These are phyloP conservation scores for Cyanodermella asteris DNA, from an alignment of 2,329 filamentous ascomycete genomes.

Conservation along the genomic window DNA sequence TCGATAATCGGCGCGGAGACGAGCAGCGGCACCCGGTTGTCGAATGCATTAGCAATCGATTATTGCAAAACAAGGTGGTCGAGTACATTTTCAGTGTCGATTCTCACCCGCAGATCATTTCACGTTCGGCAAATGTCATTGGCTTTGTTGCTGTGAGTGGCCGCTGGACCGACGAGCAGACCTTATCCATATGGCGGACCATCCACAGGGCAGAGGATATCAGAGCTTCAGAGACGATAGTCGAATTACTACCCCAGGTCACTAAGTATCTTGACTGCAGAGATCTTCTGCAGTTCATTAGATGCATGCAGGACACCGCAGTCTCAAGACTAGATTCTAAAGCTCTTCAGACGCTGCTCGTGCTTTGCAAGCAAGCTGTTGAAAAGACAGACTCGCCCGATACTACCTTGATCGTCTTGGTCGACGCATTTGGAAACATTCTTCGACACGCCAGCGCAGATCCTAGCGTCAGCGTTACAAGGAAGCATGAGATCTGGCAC, in stretches of 20 bases:
- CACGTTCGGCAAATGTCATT: slow-evolving; percentile 60
- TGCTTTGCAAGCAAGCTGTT: too few relatives aligned
- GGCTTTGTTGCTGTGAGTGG: slow-evolving; percentile 67
- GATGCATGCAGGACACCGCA: too few relatives aligned
- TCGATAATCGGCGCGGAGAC: slow-evolving; percentile 22
- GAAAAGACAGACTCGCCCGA: too few relatives aligned
- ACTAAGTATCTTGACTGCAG: too few relatives aligned
- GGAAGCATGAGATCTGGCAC: slow-evolving; percentile 38
- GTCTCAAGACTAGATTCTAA: too few relatives aligned
- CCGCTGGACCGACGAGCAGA: slow-evolving; percentile 48
- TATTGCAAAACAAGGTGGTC: slow-evolving; percentile 49
- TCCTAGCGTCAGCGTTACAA: slow-evolving; percentile 30
- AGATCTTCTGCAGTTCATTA: too few relatives aligned
- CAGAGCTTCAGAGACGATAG: too few relatives aligned
- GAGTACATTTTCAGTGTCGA: slow-evolving; percentile 77
- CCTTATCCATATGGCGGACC: slow-evolving; percentile 66
- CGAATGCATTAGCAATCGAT: slow-evolving; percentile 44
- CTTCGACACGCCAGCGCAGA: slow-evolving; percentile 48
- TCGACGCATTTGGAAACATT: too few relatives aligned
- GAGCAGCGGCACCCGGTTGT: slow-evolving; percentile 32
- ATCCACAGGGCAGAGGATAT: too few relatives aligned
- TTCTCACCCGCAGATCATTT: slow-evolving; percentile 77
- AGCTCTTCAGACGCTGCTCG: too few relatives aligned
- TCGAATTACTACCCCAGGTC: too few relatives aligned
- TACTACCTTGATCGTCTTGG: too few relatives aligned